phyloP scores from a whole-genome alignment of 1,284 basidiomycete genomes.

The Trichosporon sp. region DNA sequence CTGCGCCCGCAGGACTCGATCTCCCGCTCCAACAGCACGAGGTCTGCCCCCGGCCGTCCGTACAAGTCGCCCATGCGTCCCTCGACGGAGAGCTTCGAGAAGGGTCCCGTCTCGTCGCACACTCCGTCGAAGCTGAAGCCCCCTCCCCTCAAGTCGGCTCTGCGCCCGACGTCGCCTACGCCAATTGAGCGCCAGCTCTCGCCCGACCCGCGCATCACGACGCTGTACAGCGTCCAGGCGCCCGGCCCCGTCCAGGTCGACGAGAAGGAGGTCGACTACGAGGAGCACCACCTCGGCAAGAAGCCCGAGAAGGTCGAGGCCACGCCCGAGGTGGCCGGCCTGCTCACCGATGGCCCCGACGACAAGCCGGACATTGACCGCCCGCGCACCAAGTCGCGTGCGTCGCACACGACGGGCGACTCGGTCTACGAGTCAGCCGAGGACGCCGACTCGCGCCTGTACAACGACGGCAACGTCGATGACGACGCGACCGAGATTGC shows the following conservation, averaged over 20 bases:
- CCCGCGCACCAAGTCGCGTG: slow-evolving; percentile 4
- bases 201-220: slow-evolving; percentile 14
- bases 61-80: slow-evolving; percentile 5
- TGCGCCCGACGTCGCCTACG: slow-evolving; percentile 37
- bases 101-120: slow-evolving; percentile 24
- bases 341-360: slow-evolving; percentile 9
- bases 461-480: slow-evolving; percentile 23
- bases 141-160: slow-evolving; percentile 46
- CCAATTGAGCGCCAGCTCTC: slow-evolving; percentile 7
- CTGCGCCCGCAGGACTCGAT: slow-evolving; percentile 23
- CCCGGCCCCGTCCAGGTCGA: slow-evolving; percentile 37
- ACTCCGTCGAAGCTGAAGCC: slow-evolving; percentile 37
- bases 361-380: slow-evolving; percentile 5
- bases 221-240: slow-evolving; percentile 37
- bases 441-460: slow-evolving; percentile 22
- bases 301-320: not conserved
- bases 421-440: slow-evolving; percentile 45
- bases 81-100: slow-evolving; percentile 3
- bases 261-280: not conserved
- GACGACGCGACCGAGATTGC: slow-evolving; percentile 23
- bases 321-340: not conserved
- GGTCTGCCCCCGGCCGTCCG: not conserved
- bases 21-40: slow-evolving; percentile 22
- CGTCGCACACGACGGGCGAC: slow-evolving; percentile 29
- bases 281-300: not conserved